phyloP scores from a whole-genome alignment of 768 basidiomycete genomes.

The Lyophyllum shimeji region DNA sequence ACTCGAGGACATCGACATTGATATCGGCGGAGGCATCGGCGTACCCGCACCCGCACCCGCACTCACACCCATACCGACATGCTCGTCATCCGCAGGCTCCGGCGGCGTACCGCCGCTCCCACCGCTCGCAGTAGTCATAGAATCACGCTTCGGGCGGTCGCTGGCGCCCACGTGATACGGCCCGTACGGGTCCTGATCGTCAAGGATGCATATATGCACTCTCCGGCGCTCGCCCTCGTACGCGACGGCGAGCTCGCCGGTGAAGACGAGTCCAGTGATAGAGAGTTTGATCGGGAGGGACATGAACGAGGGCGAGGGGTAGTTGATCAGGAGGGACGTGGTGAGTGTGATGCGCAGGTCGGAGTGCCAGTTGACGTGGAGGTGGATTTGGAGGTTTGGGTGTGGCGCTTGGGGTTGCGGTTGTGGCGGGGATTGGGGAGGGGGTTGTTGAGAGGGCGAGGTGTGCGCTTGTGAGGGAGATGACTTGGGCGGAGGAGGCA shows the following conservation, averaged over 20 bases:
- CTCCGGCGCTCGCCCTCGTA: constrained; percentile 83
- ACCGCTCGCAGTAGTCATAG: neutral
- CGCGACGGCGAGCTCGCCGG: constrained; percentile 86
- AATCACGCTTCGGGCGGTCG: constrained; percentile 49
- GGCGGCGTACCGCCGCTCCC: constrained; percentile 50
- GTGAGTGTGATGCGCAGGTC: constrained; percentile 86
- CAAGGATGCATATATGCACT: constrained; percentile 86
- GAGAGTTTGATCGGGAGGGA: constrained; percentile 91
- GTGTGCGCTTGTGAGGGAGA: neutral
- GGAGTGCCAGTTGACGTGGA: constrained; percentile 84
- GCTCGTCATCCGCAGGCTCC: constrained; percentile 59
- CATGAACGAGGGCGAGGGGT: constrained; percentile 97
- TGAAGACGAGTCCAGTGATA: constrained; percentile 86
- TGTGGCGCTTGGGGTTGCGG: constrained; percentile 13
- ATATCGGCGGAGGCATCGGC: no score
- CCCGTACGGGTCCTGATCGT: constrained; percentile 84
- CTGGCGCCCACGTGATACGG: no score
- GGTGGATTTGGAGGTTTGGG: constrained; percentile 86
- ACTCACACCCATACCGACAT: constrained; percentile 13
- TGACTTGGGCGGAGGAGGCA: constrained; percentile 2
- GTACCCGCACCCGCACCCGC: no score
- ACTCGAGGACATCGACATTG: no score
- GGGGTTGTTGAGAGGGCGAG: constrained; percentile 20
- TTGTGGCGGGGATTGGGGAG: constrained; percentile 1
- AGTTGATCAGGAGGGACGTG: constrained; percentile 94